Evolutionary conservation across 371 early-diverging fungal species (phyloP), one percentile per base, ranked within the genome.

Genomic region (Coemansia sp.): DNA sequence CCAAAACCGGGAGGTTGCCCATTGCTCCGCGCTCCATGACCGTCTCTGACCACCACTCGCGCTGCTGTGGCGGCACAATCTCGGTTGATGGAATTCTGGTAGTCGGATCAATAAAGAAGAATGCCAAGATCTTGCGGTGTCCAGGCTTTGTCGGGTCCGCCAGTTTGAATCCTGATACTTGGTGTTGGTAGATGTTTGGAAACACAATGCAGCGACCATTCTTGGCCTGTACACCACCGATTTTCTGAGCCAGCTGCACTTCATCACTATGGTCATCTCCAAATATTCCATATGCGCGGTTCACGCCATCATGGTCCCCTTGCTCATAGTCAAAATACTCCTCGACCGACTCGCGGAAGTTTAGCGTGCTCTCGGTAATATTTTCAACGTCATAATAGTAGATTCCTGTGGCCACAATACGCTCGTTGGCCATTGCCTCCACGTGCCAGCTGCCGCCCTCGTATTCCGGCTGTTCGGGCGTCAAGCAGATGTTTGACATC

Each of bases 111-210:
- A 70, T 50, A 52, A 88, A 72, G 72, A 86, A 86, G 58, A 85
- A 84, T 6, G 67, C 78, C 3, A 88, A 65, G 57, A 86, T 83
- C 67, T 82, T 82, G 62, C 86, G 81, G 34, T 79, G 71, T 0
- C 88, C 88, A 0, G 82, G 70, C 42, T 80, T 80, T 37, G 82
- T 81, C 16, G 63, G 59, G 56, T 88, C 87, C 5, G 54, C 69
- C 34, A 81, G 68, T 24, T 27, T 29, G 57, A 82, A 78, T 0
- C 72, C 71, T 8, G 71, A 67, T 4, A 86, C 81, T 21, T 79
- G 69, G 72, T 88, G 89, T 67, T 88, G 89, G 64, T 81, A 85
- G 27, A 73, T 72, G 80, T 89, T 89, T 11, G 89, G 89, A 63
- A 87, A 89, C 18, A 73, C 81, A 39, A 89, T 65, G 68, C 81